A percentile compares a stretch with the other conserved stretches of the same genome.
Evolutionary conservation across 106 monocot species (phyloP).

Genomic region (Apostasia shenzhenica): DNA sequence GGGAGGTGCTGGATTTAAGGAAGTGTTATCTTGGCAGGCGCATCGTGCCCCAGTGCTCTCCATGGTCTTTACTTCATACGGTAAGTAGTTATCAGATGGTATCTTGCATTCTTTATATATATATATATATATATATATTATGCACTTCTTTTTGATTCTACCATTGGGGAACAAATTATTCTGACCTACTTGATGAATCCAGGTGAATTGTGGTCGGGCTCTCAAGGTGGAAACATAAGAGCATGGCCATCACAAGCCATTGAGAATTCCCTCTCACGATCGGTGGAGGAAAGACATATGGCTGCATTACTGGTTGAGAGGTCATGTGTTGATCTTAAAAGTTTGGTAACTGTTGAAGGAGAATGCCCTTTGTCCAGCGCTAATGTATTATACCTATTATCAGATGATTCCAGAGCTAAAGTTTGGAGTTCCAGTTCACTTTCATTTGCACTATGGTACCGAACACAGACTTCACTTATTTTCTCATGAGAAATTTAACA

Average conservation of each 20-base stretch:
- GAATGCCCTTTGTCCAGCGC: conserved; percentile 12
- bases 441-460: conserved; percentile 16
- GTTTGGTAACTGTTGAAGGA: conserved; percentile 15
- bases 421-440: conserved; percentile 15
- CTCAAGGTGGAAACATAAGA: no score
- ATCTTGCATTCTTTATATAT: neutral
- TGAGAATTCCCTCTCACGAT: no score
- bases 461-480: neutral
- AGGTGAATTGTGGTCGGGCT: no score
- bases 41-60: conserved; percentile 61
- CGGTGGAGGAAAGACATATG: no score
- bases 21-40: conserved; percentile 79
- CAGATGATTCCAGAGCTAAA: conserved; percentile 14
- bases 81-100: conserved; percentile 20
- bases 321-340: conserved; percentile 13
- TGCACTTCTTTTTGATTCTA: no score
- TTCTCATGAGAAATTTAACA: neutral
- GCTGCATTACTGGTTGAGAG: conserved; percentile 16
- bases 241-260: no score
- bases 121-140: neutral
- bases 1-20: conserved; percentile 19
- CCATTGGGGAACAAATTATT: no score
- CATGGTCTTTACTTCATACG: conserved; percentile 64
- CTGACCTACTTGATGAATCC: no score
- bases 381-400: conserved; percentile 9